Evolutionary conservation across 768 basidiomycete genomes (phyloP), one percentile per base, ranked within the genome.

Genomic region (Lactarius vividus): DNA sequence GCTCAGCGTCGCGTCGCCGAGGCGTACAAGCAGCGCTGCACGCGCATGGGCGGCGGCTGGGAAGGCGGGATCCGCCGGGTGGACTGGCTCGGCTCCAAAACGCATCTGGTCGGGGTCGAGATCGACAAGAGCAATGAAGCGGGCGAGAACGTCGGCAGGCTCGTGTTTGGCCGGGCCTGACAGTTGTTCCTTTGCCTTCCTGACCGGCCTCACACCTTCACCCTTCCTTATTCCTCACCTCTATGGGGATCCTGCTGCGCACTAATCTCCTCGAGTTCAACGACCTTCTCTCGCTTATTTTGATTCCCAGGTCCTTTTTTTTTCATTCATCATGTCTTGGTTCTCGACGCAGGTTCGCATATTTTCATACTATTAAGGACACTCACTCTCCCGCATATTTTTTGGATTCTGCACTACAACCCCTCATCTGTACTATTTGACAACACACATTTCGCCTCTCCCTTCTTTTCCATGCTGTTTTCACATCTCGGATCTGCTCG

Each of bases 21-120:
- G 31, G 86, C 86, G 39, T 89, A 88, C 70, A 84, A 88, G 73
- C 80, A 80, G 67, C 78, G 88, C 37, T 89, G 88, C 65, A 76
- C 78, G 62, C 80, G 78, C 69, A 80, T 83, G 73, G 86, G 86
- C 31, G 87, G 84, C 2, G 86, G 85, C 15, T 88, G 86, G 87
- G 85, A 87, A 31, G 80, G 80, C 23, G 88, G 88, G n/a, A 85
- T 90, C 33, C 80, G 86, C 55, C 77, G 88, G 58, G 74, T 89
- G 16, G 88, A 89, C 75, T 88, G 84, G 81, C 77, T 89, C 54
- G 84, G 84, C 23, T 80, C 82, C 37, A 88, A 85, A 72, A 86
- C 84, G 37, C 76, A 79, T 55, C 72, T 89, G 42, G 78, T 85
- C 37, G 88, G 88, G 29, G 79, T 89, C 66, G 86, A 88, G 71